Evolutionary conservation across 352 stramenopile genomes (phyloP), one percentile per base, ranked within the genome.

Genomic region (Thalassiosira livingstoniorum): DNA sequence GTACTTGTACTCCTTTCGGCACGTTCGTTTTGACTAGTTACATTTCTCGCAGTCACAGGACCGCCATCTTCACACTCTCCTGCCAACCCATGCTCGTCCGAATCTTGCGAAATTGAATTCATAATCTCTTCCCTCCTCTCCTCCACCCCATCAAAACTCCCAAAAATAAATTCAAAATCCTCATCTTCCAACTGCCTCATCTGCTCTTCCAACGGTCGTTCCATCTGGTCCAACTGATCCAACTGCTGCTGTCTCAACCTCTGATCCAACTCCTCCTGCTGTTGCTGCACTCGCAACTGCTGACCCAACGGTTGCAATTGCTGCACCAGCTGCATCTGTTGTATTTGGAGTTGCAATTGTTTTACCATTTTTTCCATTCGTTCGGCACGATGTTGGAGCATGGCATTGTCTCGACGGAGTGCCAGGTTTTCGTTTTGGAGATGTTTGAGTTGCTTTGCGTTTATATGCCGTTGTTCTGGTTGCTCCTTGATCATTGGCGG

Each of bases 371-470:
- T 5, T 65, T 71, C 71, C 13, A 61, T 68, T 18, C 32, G 27
- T 37, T 43, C 42, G 0, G 27, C 53, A 31, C 67, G 68, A 29
- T 68, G 25, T 25, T 54, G 64, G 23, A 82, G 43, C 53, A 60
- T 10, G n/a, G 65, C 75, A 73, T 76, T 76, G 18, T 82, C 75
- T 60, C 65, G 43, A 29, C 65, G 58, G 27, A 82, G 51, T n/a
- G 43, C 32, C 29, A 82, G 55, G 45, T 75, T 82, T 29, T 75
- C 60, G n/a, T 74, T 63, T 31, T 74, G 34, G 4, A 83, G 60
- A 11, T 67, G 18, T 3, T 66, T n/a, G 32, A 82, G 5, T 23
- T 51, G 31, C 34, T 54, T 67, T 54, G 35, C 70, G 32, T 80
- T 37, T 51, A 51, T 67, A n/a, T 65, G 37, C 47, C 31, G 3